These are phyloP conservation scores for Populus ilicifolia DNA, from an alignment of 345 rosid genomes.

Conservation along the genomic window DNA sequence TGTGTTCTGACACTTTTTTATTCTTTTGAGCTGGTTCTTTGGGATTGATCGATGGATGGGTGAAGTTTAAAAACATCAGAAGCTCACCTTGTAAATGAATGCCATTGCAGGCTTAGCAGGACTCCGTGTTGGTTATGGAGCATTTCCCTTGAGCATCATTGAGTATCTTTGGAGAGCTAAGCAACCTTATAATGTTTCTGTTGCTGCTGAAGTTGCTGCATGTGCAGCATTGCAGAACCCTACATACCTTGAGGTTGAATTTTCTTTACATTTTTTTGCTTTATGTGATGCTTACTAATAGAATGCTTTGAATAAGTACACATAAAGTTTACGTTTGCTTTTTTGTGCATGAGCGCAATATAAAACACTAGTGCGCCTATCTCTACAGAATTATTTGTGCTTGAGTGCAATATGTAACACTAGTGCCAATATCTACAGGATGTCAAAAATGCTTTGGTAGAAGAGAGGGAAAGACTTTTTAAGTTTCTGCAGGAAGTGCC, in stretches of 20 bases:
- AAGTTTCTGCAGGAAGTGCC: constrained; percentile 61
- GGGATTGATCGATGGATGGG: neutral
- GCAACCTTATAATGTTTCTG: constrained; percentile 92
- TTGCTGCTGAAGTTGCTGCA: constrained; percentile 90
- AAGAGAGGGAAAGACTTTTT: constrained; percentile 74
- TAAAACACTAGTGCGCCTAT: constrained; percentile 10
- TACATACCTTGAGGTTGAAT: constrained; percentile 58
- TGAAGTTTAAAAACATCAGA: neutral
- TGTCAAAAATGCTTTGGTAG: constrained; percentile 70
- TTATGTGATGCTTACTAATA: neutral
- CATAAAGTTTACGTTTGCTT: neutral
- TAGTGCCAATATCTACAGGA: constrained; percentile 32
- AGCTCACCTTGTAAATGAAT: neutral
- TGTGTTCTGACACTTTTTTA: neutral
- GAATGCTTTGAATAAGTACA: neutral
- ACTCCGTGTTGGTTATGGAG: constrained; percentile 89
- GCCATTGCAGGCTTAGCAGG: constrained; percentile 75
- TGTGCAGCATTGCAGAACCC: constrained; percentile 79
- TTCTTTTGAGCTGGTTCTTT: neutral
- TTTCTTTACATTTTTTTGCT: constrained; percentile 3
- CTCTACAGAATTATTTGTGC: constrained; percentile 28
- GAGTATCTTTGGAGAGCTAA: constrained; percentile 92
- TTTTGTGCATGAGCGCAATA: neutral
- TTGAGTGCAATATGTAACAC: constrained; percentile 9
- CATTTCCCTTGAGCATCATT: constrained; percentile 81